Conservation (phyloP, 257 asterid genomes). For the Solanum raphanifolium region DNA sequence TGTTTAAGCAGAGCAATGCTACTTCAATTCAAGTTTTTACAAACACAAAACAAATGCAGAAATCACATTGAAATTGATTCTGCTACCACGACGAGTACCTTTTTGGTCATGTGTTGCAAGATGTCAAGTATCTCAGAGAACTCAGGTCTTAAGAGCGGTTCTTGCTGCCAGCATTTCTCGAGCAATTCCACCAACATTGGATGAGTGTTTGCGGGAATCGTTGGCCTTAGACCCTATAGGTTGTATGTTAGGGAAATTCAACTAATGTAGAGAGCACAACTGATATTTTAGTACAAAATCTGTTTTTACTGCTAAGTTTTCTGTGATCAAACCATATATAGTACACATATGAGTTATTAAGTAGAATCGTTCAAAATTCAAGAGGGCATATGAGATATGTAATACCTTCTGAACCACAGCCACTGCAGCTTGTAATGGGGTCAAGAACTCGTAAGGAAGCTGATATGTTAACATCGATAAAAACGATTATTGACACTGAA, state of each 20-base stretch:
- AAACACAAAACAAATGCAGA: background rate
- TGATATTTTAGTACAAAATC: background rate
- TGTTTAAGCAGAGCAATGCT: background rate
- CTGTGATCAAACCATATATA: background rate
- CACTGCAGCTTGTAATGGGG: conserved; percentile 85
- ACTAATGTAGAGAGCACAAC: background rate
- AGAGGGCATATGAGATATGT: background rate
- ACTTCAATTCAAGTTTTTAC: background rate
- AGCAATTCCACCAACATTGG: conserved; percentile 52
- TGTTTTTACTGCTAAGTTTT: background rate
- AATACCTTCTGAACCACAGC: conserved; percentile 81
- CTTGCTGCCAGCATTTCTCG: conserved; percentile 71
- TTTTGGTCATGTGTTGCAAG: conserved; percentile 37
- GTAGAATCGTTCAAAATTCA: background rate
- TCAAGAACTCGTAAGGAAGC: conserved; percentile 66
- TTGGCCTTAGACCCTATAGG: conserved; percentile 62
- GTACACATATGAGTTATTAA: background rate
- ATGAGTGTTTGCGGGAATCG: conserved; percentile 47
- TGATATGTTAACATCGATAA: conserved; percentile 19
- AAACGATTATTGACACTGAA: conserved; percentile 8
- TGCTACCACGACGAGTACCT: conserved; percentile 20
- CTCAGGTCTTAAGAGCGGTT: conserved; percentile 70
- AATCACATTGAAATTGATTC: background rate
- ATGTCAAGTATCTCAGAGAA: conserved; percentile 54
- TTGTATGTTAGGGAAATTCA: background rate